These are phyloP conservation scores for Cucumis hystrix DNA, from an alignment of 306 rosid species.

Conservation along the genomic window DNA sequence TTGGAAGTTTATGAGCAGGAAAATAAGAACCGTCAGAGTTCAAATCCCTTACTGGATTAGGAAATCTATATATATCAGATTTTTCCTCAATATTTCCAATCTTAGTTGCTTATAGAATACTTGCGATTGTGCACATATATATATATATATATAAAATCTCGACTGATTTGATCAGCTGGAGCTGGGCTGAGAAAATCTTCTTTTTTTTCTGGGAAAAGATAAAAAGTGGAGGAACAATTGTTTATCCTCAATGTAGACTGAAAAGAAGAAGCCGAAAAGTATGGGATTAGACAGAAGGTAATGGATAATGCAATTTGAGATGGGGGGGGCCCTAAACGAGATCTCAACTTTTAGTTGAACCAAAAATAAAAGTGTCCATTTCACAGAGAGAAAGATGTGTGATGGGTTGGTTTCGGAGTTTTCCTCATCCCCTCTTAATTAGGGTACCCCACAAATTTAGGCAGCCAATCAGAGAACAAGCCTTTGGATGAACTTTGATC, in stretches of 20 bases:
- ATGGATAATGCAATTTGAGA: conserved; percentile 2
- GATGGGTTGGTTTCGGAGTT: neutral
- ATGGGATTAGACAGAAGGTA: conserved; percentile 1
- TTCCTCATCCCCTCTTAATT: neutral
- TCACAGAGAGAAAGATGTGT: neutral
- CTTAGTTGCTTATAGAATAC: neutral
- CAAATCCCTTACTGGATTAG: neutral
- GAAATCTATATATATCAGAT: neutral
- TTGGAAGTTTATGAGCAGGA: neutral
- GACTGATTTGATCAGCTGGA: neutral
- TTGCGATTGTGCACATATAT: neutral
- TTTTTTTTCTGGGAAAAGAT: neutral
- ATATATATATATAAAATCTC: neutral
- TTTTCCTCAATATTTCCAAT: neutral
- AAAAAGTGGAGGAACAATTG: neutral
- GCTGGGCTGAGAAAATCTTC: neutral
- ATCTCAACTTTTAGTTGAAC: conserved; percentile 4
- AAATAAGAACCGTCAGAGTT: neutral
- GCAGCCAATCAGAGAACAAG: conserved; percentile 2
- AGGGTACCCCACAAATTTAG: neutral
- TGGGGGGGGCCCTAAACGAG: neutral
- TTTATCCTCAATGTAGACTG: neutral
- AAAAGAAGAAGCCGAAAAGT: neutral
- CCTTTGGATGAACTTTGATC: neutral
- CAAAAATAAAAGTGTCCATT: neutral